Conservation (phyloP, 169 alveolate genomes). For the Plasmodium blacklocki region DNA sequence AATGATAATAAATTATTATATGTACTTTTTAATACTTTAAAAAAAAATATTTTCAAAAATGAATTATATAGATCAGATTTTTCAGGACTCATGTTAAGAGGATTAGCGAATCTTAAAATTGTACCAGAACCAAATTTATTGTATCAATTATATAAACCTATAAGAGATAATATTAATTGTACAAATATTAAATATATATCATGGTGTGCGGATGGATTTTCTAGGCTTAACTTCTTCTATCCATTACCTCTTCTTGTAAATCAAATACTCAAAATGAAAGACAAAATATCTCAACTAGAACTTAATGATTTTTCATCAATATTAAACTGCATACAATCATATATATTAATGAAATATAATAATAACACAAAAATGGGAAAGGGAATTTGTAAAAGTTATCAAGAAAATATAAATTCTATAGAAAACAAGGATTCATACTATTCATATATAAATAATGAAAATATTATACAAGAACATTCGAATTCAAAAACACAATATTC, state of each 20-base stretch:
- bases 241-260: constrained; percentile 81
- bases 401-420: too few species aligned
- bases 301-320: constrained; percentile 82
- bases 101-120: constrained; percentile 81
- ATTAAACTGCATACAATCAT: constrained; percentile 84
- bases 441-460: too few species aligned
- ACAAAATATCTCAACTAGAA: constrained; percentile 81
- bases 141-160: constrained; percentile 77
- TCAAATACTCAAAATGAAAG: constrained; percentile 78
- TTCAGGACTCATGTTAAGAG: constrained; percentile 83
- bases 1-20: constrained; percentile 79
- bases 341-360: constrained; percentile 67
- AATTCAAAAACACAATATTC: too few species aligned
- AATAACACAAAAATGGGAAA: not conserved
- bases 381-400: too few species aligned
- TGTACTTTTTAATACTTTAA: constrained; percentile 75
- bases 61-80: constrained; percentile 81
- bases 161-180: constrained; percentile 76
- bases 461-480: too few species aligned
- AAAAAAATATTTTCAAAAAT: constrained; percentile 69
- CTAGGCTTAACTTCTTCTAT: constrained; percentile 77
- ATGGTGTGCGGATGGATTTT: constrained; percentile 84
- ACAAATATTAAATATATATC: constrained; percentile 85
- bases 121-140: constrained; percentile 80
- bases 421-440: too few species aligned